Base-by-base conservation (phyloP, 352 stramenopile species). In the Globisporangium okanoganense region DNA sequence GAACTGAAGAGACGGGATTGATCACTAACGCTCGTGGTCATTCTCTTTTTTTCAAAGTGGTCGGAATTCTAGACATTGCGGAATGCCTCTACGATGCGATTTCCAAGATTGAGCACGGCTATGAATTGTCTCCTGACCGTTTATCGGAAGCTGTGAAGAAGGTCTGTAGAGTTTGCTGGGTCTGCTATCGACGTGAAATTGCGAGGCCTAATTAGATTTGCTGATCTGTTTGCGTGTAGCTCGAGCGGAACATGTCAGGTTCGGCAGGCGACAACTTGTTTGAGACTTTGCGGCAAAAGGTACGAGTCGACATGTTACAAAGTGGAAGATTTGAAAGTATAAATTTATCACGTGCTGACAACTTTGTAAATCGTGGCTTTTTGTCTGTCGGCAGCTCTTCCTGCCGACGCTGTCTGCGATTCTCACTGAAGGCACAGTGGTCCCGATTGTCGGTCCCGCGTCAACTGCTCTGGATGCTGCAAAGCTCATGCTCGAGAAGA, bases 41-140 rank as follows among this genome's bases (percentile, higher is more conserved):
- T 59, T 38, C n/a, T n/a, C n/a, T 27, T 54, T 2, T 35, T 47
- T 40, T 51, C 20, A 33, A 18, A 82, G 94, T 99, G 20, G 92
- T 98, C 24, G 97, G 97, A 2, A 88, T 99, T 67, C 69, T 99
- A 50, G 96, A 99, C 73, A 99, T 99, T 68, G 95, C 96, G 14
- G 98, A 99, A 73, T 99, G 97, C 70, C 67, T 99, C 36, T 98
- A 99, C 70, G 97, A 99, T 78, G 96, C 96, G 1, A 99, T 99
- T 52, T 81, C 79, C 35, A 98, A 98, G 66, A 91, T 99, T 31
- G 97, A 99, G 66, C 88, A 90, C 52, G 82, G 83, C 6, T 94
- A 94, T 52, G 82, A 87, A 36, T 71, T 73, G n/a, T 89, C 86
- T 13, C 89, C 82, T 0, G 76, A 87, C 33, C 76, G 75, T 12